These are phyloP conservation scores for Alternaria sp. DNA, from an alignment of 2,329 filamentous ascomycete species.

Conservation along the genomic window DNA sequence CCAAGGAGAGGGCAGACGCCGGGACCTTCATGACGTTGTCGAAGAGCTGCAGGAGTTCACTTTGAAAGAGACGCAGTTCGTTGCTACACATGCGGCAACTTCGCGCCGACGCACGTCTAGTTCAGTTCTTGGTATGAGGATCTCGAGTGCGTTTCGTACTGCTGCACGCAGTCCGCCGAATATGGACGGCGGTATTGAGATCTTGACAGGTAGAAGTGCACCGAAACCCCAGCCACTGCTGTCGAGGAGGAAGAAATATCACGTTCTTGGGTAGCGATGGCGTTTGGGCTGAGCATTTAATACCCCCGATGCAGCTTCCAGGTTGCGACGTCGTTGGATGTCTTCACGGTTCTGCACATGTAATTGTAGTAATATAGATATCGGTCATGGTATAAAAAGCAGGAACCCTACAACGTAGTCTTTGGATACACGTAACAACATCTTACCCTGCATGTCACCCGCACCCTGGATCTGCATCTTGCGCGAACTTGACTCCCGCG, in stretches of 20 bases:
- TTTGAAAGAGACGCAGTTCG: neutral
- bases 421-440: neutral
- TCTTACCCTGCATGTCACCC: neutral
- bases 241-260: conserved; percentile 10
- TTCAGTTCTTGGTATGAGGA: neutral
- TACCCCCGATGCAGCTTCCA: neutral
- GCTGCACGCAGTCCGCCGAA: neutral
- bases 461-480: neutral
- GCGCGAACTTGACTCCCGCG: conserved; percentile 1
- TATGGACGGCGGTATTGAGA: neutral
- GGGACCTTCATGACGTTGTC: neutral
- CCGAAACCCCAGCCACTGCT: neutral
- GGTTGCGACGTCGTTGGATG: neutral
- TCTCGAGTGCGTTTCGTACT: neutral
- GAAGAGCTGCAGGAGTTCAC: neutral
- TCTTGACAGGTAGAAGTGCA: neutral
- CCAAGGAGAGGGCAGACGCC: neutral
- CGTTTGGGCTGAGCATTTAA: conserved; percentile 4
- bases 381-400: neutral
- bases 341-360: neutral
- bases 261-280: conserved; percentile 10
- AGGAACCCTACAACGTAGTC: neutral
- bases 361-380: neutral
- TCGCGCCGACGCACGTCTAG: neutral
- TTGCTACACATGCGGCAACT: neutral